Conservation (phyloP, 2,329 filamentous ascomycete species). For the Colletotrichum truncatum region DNA sequence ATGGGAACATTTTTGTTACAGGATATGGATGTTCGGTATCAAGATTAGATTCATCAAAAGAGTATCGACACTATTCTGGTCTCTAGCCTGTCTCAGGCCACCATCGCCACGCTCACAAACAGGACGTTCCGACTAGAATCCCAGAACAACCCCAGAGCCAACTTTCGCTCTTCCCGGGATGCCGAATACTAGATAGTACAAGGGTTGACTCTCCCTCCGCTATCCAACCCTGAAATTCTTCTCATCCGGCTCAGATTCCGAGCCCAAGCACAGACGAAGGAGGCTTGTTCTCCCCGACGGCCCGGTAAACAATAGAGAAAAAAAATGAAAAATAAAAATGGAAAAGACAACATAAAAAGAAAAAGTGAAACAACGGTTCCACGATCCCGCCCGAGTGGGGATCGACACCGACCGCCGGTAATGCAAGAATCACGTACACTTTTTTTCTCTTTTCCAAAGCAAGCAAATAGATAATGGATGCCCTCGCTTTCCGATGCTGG, state of each 20-base stretch:
- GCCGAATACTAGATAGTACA: background rate
- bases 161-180: background rate
- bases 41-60: background rate
- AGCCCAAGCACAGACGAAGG: background rate
- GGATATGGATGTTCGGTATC: background rate
- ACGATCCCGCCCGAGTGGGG: background rate
- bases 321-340: background rate
- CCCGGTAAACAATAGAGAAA: background rate
- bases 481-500: slow-evolving; percentile 25
- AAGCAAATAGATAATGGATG: background rate
- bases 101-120: background rate
- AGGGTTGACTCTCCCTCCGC: background rate
- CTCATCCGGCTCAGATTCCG: background rate
- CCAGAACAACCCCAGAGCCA: background rate
- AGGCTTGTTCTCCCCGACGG: background rate
- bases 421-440: slow-evolving; percentile 4
- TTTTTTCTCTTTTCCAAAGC: slow-evolving; percentile 22
- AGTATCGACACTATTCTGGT: background rate
- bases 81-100: background rate
- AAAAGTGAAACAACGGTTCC: background rate
- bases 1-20: too few species aligned
- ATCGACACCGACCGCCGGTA: background rate
- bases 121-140: background rate
- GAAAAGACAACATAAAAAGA: background rate
- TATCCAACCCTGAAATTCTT: background rate